Conservation (phyloP, 805 yeast species). For the Osmozyma mogii region DNA sequence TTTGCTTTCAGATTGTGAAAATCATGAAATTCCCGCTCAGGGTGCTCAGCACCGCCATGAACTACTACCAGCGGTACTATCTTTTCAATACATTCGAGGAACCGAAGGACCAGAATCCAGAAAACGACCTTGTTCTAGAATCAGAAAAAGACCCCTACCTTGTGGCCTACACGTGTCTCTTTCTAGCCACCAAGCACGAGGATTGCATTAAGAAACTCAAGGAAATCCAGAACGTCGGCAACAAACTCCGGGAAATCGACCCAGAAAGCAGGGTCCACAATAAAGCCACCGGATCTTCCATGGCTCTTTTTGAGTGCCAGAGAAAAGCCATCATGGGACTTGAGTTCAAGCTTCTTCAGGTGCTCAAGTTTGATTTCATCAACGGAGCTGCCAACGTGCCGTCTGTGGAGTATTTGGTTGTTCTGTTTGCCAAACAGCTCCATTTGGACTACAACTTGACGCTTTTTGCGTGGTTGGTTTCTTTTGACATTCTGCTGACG, state of each 20-base stretch:
- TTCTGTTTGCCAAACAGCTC: constrained; percentile 50
- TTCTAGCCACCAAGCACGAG: constrained; percentile 69
- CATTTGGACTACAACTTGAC: constrained; percentile 40
- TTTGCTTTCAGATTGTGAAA: constrained; percentile 44
- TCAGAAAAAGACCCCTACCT: constrained; percentile 42
- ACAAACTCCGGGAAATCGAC: constrained; percentile 30
- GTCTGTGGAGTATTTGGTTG: constrained; percentile 54
- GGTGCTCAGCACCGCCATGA: constrained; percentile 63
- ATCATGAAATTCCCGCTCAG: constrained; percentile 59
- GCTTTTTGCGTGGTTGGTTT: constrained; percentile 62
- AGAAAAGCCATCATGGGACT: constrained; percentile 47
- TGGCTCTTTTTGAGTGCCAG: constrained; percentile 39
- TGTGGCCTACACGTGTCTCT: constrained; percentile 61
- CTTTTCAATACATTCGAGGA: constrained; percentile 54
- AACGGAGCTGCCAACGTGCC: constrained; percentile 37
- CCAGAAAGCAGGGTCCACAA: constrained; percentile 23
- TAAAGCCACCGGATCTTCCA: constrained; percentile 6
- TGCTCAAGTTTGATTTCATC: constrained; percentile 75
- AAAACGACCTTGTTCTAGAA: constrained; percentile 12
- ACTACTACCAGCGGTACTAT: constrained; percentile 63
- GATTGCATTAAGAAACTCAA: constrained; percentile 74
- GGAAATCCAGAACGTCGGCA: constrained; percentile 49
- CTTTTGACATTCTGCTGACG: constrained; percentile 66
- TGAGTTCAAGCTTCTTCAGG: constrained; percentile 69
- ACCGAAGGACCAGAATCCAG: constrained; percentile 15